Conservation (phyloP, 768 basidiomycete species). For the Auriscalpium orientale region DNA sequence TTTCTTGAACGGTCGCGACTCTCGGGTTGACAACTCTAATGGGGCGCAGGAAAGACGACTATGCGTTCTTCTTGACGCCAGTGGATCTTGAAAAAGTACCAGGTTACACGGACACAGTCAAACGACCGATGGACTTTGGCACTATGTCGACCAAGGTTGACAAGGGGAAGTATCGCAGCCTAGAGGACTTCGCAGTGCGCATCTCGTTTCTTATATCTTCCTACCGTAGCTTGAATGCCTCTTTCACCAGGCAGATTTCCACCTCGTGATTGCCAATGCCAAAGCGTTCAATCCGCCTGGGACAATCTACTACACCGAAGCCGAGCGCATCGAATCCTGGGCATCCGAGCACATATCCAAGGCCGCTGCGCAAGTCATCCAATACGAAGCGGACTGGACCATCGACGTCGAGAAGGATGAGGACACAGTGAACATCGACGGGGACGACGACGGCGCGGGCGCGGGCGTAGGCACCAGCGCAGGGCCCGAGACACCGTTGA, state of each 20-base stretch:
- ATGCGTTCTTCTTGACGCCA: slow-evolving; percentile 72
- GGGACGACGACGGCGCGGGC: slow-evolving; percentile 32
- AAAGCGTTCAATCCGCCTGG: slow-evolving; percentile 72
- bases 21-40: not conserved
- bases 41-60: slow-evolving; percentile 65
- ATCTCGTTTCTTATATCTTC: not conserved
- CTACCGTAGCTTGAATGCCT: not conserved
- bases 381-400: slow-evolving; percentile 80
- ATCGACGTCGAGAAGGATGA: slow-evolving; percentile 59
- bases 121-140: slow-evolving; percentile 87
- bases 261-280: slow-evolving; percentile 65
- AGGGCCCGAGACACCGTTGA: slow-evolving; percentile 19
- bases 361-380: slow-evolving; percentile 66
- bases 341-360: slow-evolving; percentile 68
- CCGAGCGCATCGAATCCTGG: slow-evolving; percentile 62
- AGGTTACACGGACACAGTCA: slow-evolving; percentile 61
- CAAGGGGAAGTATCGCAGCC: slow-evolving; percentile 65
- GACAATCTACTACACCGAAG: slow-evolving; percentile 67
- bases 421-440: slow-evolving; percentile 17
- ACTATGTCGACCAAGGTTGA: slow-evolving; percentile 78
- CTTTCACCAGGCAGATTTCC: slow-evolving; percentile 39
- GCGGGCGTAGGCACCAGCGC: slow-evolving; percentile 5
- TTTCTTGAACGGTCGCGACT: no score
- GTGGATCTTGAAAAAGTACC: slow-evolving; percentile 55
- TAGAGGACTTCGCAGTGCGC: slow-evolving; percentile 73